phyloP scores from a whole-genome alignment of 306 rosid species.

The barrel medic (Medicago truncatula) region DNA sequence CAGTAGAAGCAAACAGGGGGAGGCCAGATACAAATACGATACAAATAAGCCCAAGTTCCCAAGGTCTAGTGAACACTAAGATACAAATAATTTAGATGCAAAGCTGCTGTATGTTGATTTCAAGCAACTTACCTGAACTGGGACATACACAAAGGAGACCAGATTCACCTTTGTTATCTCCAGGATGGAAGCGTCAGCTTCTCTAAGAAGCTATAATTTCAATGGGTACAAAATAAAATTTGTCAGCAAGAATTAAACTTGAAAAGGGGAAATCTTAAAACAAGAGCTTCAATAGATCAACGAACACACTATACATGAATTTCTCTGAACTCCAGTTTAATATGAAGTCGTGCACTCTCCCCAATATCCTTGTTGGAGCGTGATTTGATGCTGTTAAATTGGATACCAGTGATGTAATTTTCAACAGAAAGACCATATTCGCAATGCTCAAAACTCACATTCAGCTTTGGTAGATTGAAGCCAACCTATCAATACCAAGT shows the following conservation, averaged over 20 bases:
- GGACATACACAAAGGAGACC: conserved; percentile 63
- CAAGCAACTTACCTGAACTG: conserved; percentile 67
- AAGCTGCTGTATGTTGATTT: conserved; percentile 21
- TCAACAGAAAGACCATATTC: conserved; percentile 69
- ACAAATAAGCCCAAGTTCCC: not conserved
- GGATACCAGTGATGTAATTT: conserved; percentile 78
- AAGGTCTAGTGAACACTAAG: conserved; percentile 18
- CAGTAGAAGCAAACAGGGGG: too few species aligned
- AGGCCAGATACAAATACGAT: too few species aligned
- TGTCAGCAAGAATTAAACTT: conserved; percentile 43
- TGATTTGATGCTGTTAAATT: conserved; percentile 70
- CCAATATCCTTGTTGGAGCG: conserved; percentile 61
- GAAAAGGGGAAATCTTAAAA: conserved; percentile 24
- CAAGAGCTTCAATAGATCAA: conserved; percentile 39
- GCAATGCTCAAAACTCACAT: conserved; percentile 67
- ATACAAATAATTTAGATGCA: conserved; percentile 6
- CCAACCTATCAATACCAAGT: conserved; percentile 61
- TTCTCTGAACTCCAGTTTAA: conserved; percentile 79
- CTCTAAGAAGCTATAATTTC: conserved; percentile 75
- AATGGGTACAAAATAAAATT: conserved; percentile 31
- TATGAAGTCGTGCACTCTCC: conserved; percentile 84
- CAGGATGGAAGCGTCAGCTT: conserved; percentile 74
- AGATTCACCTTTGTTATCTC: conserved; percentile 77
- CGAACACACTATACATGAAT: conserved; percentile 74
- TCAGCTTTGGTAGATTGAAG: conserved; percentile 76